phyloP scores from a whole-genome alignment of 1,284 basidiomycete genomes.

The Sporisorium sorghi region DNA sequence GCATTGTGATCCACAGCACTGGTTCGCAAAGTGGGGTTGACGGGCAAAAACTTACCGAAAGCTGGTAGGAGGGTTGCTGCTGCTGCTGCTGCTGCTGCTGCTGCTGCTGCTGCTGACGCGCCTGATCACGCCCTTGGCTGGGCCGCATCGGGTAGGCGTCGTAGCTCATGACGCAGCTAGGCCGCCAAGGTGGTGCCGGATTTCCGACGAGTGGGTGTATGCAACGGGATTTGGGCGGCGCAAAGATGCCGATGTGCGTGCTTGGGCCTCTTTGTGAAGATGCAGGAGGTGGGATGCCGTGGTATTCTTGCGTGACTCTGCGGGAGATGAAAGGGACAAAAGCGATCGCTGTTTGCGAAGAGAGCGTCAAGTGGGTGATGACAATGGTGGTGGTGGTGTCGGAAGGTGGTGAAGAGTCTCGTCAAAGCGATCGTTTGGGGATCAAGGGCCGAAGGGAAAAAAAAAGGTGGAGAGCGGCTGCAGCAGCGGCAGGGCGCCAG shows the following conservation, averaged over 20 bases:
- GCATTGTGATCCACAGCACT: conserved; percentile 1
- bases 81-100: conserved; percentile 29
- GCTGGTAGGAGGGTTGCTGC: conserved; percentile 27
- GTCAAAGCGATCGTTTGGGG: neutral
- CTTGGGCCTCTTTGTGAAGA: conserved; percentile 7
- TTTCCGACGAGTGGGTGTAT: too few relatives aligned
- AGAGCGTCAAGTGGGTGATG: neutral
- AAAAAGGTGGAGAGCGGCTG: neutral
- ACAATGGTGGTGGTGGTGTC: neutral
- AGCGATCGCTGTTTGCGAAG: neutral
- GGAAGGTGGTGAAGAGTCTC: neutral
- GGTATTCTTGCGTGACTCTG: neutral
- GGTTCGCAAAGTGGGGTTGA: neutral
- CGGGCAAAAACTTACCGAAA: conserved; percentile 27
- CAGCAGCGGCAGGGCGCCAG: neutral
- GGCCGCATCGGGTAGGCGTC: conserved; percentile 28
- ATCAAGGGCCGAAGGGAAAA: neutral
- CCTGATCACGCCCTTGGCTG: conserved; percentile 16
- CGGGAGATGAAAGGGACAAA: neutral
- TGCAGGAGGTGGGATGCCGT: neutral
- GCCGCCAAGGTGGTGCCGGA: too few relatives aligned
- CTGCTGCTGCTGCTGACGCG: conserved; percentile 31
- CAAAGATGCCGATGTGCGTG: neutral
- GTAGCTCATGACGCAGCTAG: conserved; percentile 33
- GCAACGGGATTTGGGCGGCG: neutral